phyloP scores from a whole-genome alignment of 345 rosid genomes.

The Lepidium africanum region DNA sequence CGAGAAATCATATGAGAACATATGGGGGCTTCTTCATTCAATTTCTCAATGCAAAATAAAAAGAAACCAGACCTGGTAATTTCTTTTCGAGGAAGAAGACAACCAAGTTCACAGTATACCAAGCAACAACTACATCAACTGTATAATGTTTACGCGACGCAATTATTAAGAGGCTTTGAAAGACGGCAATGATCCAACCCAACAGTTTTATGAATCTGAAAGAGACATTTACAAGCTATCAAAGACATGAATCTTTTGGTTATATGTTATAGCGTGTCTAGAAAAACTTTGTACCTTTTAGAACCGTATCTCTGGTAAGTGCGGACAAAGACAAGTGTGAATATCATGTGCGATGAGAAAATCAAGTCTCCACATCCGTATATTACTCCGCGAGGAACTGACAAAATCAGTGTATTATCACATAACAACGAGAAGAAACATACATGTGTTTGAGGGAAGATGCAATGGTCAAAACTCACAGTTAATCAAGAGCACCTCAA shows the following conservation, averaged over 20 bases:
- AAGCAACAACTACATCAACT: slow-evolving; percentile 91
- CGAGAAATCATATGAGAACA: slow-evolving; percentile 6
- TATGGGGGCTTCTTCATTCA: not conserved
- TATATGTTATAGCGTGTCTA: not conserved
- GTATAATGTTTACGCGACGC: slow-evolving; percentile 98
- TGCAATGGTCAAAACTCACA: slow-evolving; percentile 35
- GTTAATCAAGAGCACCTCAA: slow-evolving; percentile 63
- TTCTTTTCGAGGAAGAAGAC: slow-evolving; percentile 90
- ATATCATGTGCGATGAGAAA: slow-evolving; percentile 98
- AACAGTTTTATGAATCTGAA: slow-evolving; percentile 72
- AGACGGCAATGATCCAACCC: slow-evolving; percentile 74
- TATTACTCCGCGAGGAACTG: slow-evolving; percentile 88
- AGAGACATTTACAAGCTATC: not conserved
- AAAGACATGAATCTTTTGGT: not conserved
- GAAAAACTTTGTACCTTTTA: slow-evolving; percentile 44
- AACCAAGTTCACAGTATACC: slow-evolving; percentile 95
- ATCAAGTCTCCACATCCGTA: slow-evolving; percentile 98
- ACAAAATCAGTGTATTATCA: slow-evolving; percentile 14
- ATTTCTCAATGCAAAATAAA: not conserved
- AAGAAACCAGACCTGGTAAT: slow-evolving; percentile 61
- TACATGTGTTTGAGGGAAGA: not conserved
- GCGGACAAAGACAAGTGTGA: slow-evolving; percentile 80
- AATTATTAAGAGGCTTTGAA: slow-evolving; percentile 80
- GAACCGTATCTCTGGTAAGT: slow-evolving; percentile 93
- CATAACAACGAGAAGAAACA: not conserved